Percentiles rank a stretch among this genome's conserved stretches.
Evolutionary conservation across 495 filamentous ascomycete genomes (phyloP).

Genomic region (Clohesyomyces aquaticus): DNA sequence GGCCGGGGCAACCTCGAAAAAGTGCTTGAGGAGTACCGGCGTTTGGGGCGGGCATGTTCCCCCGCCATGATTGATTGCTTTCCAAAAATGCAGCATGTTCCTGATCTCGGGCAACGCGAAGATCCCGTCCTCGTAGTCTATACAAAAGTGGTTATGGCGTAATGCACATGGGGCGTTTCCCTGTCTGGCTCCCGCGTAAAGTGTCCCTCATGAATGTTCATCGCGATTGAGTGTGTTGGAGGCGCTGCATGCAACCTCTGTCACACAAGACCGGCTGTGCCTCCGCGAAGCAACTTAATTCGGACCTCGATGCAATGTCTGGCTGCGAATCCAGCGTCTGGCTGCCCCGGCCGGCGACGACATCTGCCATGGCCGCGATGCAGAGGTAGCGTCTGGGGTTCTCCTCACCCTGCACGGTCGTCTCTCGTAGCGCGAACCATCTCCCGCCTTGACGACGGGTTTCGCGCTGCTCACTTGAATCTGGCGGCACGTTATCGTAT

Average conservation of each 20-base stretch:
- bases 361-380: background rate
- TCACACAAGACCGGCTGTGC: slow-evolving; percentile 15
- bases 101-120: slow-evolving; percentile 13
- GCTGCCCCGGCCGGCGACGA: background rate
- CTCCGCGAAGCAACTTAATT: slow-evolving; percentile 14
- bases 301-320: slow-evolving; percentile 11
- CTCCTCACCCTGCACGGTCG: slow-evolving; percentile 15
- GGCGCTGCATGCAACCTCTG: background rate
- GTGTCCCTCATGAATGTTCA: background rate
- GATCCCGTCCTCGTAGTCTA: slow-evolving; percentile 38
- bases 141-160: slow-evolving; percentile 31
- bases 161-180: background rate
- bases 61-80: slow-evolving; percentile 6
- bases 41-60: background rate
- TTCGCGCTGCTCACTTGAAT: background rate
- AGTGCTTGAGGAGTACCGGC: background rate
- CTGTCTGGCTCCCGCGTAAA: background rate
- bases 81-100: slow-evolving; percentile 36
- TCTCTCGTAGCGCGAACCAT: slow-evolving; percentile 34
- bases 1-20: background rate
- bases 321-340: background rate
- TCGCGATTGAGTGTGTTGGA: background rate
- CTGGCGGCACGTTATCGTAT: slow-evolving; percentile 13
- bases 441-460: slow-evolving; percentile 11
- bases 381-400: slow-evolving; percentile 15